Evolutionary conservation across 768 basidiomycete species (phyloP).

Genomic region (Fomitopsis serialis): DNA sequence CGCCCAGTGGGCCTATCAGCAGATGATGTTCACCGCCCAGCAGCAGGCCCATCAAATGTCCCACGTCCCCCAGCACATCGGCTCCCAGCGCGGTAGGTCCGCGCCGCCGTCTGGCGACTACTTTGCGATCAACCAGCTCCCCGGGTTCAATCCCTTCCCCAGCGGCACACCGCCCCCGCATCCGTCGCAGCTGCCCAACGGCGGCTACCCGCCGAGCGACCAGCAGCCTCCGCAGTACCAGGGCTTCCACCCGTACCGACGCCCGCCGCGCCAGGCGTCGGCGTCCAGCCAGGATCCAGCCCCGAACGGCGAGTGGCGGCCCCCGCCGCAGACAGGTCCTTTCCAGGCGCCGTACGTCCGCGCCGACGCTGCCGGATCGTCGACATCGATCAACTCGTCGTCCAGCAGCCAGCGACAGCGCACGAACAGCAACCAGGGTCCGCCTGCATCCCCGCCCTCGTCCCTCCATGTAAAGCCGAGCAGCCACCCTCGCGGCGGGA

Average conservation of each 20-base stretch:
- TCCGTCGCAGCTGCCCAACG: constrained; percentile 37
- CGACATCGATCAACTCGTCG: constrained; percentile 70
- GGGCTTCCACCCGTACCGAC: constrained; percentile 81
- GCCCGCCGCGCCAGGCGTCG: constrained; percentile 38
- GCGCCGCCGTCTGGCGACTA: constrained; percentile 43
- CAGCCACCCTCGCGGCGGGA: constrained; percentile 11
- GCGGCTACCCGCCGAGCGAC: constrained; percentile 28
- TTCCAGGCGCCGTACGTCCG: constrained; percentile 79
- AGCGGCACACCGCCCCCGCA: constrained; percentile 68
- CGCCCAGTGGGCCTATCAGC: constrained; percentile 87
- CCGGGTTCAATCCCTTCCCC: constrained; percentile 58
- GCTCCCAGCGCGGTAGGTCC: constrained; percentile 33
- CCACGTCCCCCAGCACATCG: constrained; percentile 20
- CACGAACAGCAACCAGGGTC: constrained; percentile 69
- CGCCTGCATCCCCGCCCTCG: constrained; percentile 19
- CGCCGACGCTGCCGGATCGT: constrained; percentile 73
- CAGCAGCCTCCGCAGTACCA: constrained; percentile 36
- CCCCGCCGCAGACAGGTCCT: constrained; percentile 26
- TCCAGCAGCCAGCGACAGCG: constrained; percentile 53
- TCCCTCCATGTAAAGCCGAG: constrained; percentile 13
- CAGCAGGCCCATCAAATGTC: constrained; percentile 41
- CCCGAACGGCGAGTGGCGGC: constrained; percentile 41
- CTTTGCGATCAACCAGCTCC: constrained; percentile 50
- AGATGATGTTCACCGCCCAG: constrained; percentile 76
- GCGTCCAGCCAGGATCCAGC: constrained; percentile 21